phyloP scores from a whole-genome alignment of 1,139 yeast species.

The Suhomyces wounanorum region DNA sequence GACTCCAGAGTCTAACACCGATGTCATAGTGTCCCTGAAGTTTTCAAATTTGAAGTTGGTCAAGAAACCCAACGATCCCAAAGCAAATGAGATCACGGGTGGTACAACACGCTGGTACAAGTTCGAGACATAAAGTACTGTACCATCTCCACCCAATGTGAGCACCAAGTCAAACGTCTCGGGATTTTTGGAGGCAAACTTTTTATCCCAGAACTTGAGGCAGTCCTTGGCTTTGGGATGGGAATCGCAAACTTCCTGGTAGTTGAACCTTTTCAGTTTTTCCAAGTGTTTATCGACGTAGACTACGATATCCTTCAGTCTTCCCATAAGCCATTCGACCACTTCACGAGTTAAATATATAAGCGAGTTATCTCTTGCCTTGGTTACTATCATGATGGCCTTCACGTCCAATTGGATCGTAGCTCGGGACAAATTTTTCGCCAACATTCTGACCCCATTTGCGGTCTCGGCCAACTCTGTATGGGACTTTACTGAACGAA shows the following conservation, averaged over 20 bases:
- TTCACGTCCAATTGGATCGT: slow-evolving; percentile 70
- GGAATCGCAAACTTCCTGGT: slow-evolving; percentile 38
- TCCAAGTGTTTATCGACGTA: slow-evolving; percentile 71
- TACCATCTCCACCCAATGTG: slow-evolving; percentile 90
- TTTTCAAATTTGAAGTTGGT: slow-evolving; percentile 77
- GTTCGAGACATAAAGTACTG: slow-evolving; percentile 78
- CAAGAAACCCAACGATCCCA: slow-evolving; percentile 81
- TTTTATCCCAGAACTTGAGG: slow-evolving; percentile 69
- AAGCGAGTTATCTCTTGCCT: slow-evolving; percentile 79
- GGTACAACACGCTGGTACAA: slow-evolving; percentile 82
- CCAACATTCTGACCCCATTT: slow-evolving; percentile 78
- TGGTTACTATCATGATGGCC: slow-evolving; percentile 78
- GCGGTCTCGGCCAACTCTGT: slow-evolving; percentile 82
- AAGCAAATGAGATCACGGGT: slow-evolving; percentile 79
- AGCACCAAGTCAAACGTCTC: slow-evolving; percentile 73
- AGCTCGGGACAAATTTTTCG: slow-evolving; percentile 72
- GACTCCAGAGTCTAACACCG: slow-evolving; percentile 67
- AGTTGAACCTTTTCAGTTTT: slow-evolving; percentile 63
- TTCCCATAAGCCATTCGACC: slow-evolving; percentile 68
- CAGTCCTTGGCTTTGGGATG: slow-evolving; percentile 44
- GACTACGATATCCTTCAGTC: slow-evolving; percentile 50
- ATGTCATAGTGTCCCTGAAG: slow-evolving; percentile 56
- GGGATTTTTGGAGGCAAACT: slow-evolving; percentile 55
- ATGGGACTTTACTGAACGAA: slow-evolving; percentile 60
- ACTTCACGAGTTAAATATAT: slow-evolving; percentile 74